A percentile compares a stretch with the other conserved stretches of the same genome.
Evolutionary conservation across 192 early-diverging fungal genomes (phyloP).

Genomic region (Coemansia sp.): DNA sequence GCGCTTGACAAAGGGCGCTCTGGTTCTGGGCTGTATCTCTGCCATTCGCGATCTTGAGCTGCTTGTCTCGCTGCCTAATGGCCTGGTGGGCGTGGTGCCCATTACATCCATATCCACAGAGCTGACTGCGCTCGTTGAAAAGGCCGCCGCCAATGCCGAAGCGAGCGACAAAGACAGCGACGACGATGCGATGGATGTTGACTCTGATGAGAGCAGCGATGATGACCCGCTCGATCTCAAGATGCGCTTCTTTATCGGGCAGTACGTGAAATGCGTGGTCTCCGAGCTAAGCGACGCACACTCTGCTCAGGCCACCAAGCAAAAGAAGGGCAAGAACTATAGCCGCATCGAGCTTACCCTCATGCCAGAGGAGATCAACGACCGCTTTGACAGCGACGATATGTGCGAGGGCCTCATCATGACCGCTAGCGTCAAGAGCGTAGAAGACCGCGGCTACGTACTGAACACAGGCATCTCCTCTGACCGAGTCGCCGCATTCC

Average conservation of each 20-base stretch:
- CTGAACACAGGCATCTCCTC: slow-evolving; percentile 66
- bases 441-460: slow-evolving; percentile 94
- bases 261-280: slow-evolving; percentile 76
- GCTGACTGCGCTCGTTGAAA: slow-evolving; percentile 69
- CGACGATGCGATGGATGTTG: slow-evolving; percentile 39
- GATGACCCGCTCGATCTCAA: slow-evolving; percentile 66
- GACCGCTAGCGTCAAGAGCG: slow-evolving; percentile 68
- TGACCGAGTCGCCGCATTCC: slow-evolving; percentile 65
- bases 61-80: slow-evolving; percentile 78
- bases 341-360: slow-evolving; percentile 69
- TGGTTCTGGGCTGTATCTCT: slow-evolving; percentile 73
- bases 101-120: slow-evolving; percentile 84
- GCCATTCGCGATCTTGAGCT: slow-evolving; percentile 81
- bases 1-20: slow-evolving; percentile 70
- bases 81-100: slow-evolving; percentile 76
- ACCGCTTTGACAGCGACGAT: slow-evolving; percentile 61
- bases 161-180: slow-evolving; percentile 43
- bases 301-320: slow-evolving; percentile 27
- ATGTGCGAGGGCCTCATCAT: slow-evolving; percentile 70
- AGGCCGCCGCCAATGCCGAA: slow-evolving; percentile 60
- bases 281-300: slow-evolving; percentile 52
- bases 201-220: slow-evolving; percentile 32
- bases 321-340: slow-evolving; percentile 37
- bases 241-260: slow-evolving; percentile 74
- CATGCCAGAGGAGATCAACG: slow-evolving; percentile 77